Conservation (phyloP, 1,284 basidiomycete genomes). For the Austropuccinia psidii region DNA sequence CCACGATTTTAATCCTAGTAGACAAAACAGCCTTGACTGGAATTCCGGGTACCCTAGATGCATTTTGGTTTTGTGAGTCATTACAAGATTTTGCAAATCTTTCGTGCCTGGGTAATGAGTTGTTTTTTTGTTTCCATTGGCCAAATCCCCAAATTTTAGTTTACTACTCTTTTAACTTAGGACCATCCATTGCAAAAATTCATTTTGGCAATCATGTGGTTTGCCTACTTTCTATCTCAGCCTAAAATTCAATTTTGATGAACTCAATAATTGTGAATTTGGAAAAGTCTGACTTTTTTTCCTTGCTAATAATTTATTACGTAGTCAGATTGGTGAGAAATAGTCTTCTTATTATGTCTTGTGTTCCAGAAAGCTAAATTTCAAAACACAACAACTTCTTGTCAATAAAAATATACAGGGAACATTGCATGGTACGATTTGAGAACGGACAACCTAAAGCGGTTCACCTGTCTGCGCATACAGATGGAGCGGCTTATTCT, state of each 20-base stretch:
- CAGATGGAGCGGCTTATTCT: not conserved
- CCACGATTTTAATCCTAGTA: not conserved
- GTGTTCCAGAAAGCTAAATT: too few relatives aligned
- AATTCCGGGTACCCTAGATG: not conserved
- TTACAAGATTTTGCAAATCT: not conserved
- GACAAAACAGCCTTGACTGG: not conserved
- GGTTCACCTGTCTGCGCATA: not conserved
- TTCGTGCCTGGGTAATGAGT: not conserved
- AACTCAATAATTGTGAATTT: not conserved
- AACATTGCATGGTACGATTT: not conserved
- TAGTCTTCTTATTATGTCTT: not conserved
- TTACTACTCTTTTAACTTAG: not conserved
- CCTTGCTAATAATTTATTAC: not conserved
- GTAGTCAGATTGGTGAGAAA: not conserved
- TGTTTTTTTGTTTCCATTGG: not conserved
- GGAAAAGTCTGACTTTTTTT: not conserved
- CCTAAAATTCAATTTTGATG: too few relatives aligned
- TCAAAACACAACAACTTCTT: not conserved
- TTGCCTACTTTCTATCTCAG: too few relatives aligned
- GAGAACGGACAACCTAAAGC: not conserved
- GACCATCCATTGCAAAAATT: not conserved
- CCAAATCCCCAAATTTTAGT: not conserved
- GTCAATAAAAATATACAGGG: too few relatives aligned
- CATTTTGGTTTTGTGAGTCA: not conserved
- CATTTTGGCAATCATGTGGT: not conserved